Percentiles rank a stretch among this genome's conserved stretches.
phyloP scores from a whole-genome alignment of 495 filamentous ascomycete genomes.

The Penicillium paradoxum region DNA sequence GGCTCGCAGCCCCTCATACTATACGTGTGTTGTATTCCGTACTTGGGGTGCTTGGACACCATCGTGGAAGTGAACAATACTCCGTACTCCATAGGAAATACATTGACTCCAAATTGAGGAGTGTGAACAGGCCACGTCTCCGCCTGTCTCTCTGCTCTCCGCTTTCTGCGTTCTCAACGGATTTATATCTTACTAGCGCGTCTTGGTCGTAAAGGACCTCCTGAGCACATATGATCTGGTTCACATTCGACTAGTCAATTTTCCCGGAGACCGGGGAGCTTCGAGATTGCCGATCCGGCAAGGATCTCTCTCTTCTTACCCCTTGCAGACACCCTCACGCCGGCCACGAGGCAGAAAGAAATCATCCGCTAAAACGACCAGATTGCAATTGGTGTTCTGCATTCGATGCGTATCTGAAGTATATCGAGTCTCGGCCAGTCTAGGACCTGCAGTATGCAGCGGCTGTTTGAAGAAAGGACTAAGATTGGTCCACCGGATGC shows the following conservation, averaged over 20 bases:
- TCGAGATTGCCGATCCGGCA: slow-evolving; percentile 17
- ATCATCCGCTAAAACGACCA: neutral
- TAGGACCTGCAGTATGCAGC: neutral
- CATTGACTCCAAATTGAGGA: neutral
- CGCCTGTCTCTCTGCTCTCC: slow-evolving; percentile 1
- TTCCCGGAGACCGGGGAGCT: neutral
- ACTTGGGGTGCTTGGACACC: too few relatives aligned
- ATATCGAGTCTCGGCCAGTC: neutral
- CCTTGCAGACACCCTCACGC: slow-evolving; percentile 17
- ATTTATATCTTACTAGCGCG: slow-evolving; percentile 5
- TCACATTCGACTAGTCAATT: neutral
- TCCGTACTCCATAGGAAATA: too few relatives aligned
- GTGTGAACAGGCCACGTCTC: slow-evolving; percentile 10
- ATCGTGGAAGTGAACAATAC: too few relatives aligned
- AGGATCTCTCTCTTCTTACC: slow-evolving; percentile 7
- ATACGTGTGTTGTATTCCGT: too few relatives aligned
- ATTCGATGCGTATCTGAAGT: neutral
- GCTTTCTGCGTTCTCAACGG: neutral
- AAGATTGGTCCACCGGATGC: neutral
- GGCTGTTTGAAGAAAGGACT: neutral
- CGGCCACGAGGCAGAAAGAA: slow-evolving; percentile 21
- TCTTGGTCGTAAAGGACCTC: neutral
- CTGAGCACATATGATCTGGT: neutral
- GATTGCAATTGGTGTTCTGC: neutral
- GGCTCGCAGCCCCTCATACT: too few relatives aligned